These are phyloP conservation scores for Cladosporium sp. DNA, from an alignment of 2,329 filamentous ascomycete species.

Conservation along the genomic window DNA sequence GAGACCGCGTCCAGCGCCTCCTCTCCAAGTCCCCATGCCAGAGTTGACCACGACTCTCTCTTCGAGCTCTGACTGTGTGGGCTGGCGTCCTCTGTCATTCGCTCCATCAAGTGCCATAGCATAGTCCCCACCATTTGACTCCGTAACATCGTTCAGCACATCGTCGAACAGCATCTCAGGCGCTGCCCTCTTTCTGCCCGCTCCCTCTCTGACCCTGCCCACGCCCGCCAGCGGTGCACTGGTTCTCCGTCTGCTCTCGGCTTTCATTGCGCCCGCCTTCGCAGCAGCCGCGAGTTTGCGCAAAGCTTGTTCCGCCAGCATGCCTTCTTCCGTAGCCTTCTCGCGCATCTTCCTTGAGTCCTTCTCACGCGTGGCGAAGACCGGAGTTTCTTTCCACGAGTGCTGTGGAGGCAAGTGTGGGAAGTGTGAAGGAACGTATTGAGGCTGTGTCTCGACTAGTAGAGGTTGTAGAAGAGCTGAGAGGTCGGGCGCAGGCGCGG, in stretches of 20 bases:
- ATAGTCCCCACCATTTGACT: conserved; percentile 35
- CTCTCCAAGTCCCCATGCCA: conserved; percentile 60
- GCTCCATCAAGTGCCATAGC: conserved; percentile 27
- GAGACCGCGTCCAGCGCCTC: conserved; percentile 33
- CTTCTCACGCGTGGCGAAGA: conserved; percentile 59
- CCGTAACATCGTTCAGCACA: conserved; percentile 46
- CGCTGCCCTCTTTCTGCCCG: conserved; percentile 32
- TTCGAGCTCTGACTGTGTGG: conserved; percentile 33
- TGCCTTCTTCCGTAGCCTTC: conserved; percentile 64
- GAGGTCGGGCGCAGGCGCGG: conserved; percentile 44
- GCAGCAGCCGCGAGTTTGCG: conserved; percentile 56
- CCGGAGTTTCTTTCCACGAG: conserved; percentile 62
- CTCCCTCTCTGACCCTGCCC: conserved; percentile 28
- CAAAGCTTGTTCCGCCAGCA: conserved; percentile 64
- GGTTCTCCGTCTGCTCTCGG: conserved; percentile 42
- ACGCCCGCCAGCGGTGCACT: conserved; percentile 27
- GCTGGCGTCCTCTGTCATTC: conserved; percentile 30
- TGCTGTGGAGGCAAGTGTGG: conserved; percentile 64
- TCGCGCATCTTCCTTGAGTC: conserved; percentile 58
- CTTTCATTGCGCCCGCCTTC: conserved; percentile 51
- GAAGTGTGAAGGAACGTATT: conserved; percentile 61
- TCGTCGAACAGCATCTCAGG: conserved; percentile 55
- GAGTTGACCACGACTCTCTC: conserved; percentile 58
- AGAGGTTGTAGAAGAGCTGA: conserved; percentile 54
- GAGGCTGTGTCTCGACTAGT: conserved; percentile 49